Percentiles rank a stretch among this genome's conserved stretches.
Conservation (phyloP, 1,139 yeast species). For the Debaryomyces nepalensis region DNA sequence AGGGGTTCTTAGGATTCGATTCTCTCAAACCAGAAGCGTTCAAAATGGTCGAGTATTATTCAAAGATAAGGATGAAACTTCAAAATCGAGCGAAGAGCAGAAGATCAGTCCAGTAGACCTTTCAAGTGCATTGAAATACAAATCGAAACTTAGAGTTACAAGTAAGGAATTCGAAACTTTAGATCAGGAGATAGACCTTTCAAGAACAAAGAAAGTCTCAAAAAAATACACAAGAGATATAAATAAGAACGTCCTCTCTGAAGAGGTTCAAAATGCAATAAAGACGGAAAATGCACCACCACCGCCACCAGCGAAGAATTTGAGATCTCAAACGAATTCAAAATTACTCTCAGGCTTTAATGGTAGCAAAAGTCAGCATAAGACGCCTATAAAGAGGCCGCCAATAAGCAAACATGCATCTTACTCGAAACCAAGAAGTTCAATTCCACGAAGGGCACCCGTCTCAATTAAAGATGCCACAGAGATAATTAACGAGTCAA, state of each 20-base stretch:
- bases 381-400: constrained; percentile 8
- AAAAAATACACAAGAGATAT: constrained; percentile 17
- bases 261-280: constrained; percentile 16
- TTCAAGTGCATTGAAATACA: constrained; percentile 19
- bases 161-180: constrained; percentile 17
- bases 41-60: constrained; percentile 1
- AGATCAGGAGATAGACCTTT: constrained; percentile 17
- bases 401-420: constrained; percentile 1
- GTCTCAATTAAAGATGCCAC: not conserved
- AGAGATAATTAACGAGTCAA: constrained; percentile 9
- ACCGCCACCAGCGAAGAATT: not conserved
- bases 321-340: constrained; percentile 9
- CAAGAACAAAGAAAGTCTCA: constrained; percentile 11
- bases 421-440: constrained; percentile 4
- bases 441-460: not conserved
- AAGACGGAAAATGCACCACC: constrained; percentile 11
- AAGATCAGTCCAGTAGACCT: constrained; percentile 17
- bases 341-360: constrained; percentile 8
- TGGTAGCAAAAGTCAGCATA: constrained; percentile 1
- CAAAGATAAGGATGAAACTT: constrained; percentile 5
- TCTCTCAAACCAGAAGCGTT: not conserved
- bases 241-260: constrained; percentile 16
- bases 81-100: constrained; percentile 11
- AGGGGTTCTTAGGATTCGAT: constrained; percentile 1
- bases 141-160: constrained; percentile 18